Evolutionary conservation across 257 asterid genomes (phyloP).

Genomic region (Solanum appendiculatum): DNA sequence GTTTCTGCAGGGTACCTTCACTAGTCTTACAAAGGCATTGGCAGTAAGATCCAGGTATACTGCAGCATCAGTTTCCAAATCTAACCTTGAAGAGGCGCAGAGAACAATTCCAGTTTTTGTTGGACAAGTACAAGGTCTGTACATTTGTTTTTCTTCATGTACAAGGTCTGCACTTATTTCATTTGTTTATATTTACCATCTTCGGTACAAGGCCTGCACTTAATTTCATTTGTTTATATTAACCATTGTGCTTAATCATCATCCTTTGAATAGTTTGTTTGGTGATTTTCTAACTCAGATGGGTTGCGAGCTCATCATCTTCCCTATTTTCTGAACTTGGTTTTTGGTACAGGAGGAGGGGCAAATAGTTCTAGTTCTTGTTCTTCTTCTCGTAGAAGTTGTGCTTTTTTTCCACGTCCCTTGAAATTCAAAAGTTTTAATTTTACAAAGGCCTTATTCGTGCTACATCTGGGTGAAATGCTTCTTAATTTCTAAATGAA

Average conservation of each 20-base stretch:
- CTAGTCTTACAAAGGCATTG: constrained; percentile 33
- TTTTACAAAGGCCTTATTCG: neutral
- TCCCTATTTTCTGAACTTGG: neutral
- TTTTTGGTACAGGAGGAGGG: neutral
- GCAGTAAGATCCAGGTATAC: constrained; percentile 22
- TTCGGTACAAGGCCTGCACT: neutral
- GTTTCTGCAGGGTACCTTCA: constrained; percentile 41
- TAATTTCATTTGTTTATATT: neutral
- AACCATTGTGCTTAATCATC: neutral
- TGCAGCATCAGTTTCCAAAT: constrained; percentile 25
- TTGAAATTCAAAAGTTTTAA: neutral
- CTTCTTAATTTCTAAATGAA: neutral
- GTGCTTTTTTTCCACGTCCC: neutral
- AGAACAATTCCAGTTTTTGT: constrained; percentile 23
- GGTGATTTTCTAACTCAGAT: neutral
- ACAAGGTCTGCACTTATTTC: neutral
- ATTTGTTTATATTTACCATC: neutral
- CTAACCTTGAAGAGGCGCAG: constrained; percentile 24
- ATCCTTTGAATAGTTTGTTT: neutral
- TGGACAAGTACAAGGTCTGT: constrained; percentile 38
- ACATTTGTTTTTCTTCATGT: neutral
- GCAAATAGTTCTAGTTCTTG: neutral
- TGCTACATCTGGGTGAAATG: neutral
- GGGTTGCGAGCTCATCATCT: neutral
- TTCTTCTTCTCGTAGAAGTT: neutral